Conservation (phyloP, 2,329 filamentous ascomycete species). For the Elsinoe australis region DNA sequence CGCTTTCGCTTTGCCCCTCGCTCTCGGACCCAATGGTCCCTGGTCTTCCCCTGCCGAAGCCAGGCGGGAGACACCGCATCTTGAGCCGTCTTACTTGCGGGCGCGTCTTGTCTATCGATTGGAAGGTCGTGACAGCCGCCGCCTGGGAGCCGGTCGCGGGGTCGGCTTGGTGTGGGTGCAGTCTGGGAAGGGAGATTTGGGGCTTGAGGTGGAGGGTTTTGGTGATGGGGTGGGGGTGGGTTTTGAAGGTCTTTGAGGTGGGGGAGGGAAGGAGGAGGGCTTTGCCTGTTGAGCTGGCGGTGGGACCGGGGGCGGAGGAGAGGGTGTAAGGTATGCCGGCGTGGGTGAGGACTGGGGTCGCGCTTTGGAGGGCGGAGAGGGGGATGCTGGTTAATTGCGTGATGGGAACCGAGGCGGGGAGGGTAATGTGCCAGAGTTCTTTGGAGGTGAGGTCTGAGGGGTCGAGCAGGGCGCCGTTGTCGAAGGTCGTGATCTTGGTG, state of each 20-base stretch:
- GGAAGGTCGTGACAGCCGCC: conserved; percentile 27
- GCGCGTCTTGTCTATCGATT: conserved; percentile 4
- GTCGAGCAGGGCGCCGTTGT: conserved; percentile 45
- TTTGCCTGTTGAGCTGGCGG: conserved; percentile 18
- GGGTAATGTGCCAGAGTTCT: conserved; percentile 74
- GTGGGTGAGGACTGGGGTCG: conserved; percentile 52
- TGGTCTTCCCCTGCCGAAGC: conserved; percentile 42
- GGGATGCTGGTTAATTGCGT: conserved; percentile 58
- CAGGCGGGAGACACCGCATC: conserved; percentile 60
- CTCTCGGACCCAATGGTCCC: conserved; percentile 38
- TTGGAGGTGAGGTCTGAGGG: conserved; percentile 57
- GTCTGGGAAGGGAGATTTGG: conserved; percentile 48
- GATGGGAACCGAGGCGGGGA: conserved; percentile 62
- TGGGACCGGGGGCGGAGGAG: conserved; percentile 18
- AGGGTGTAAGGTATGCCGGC: conserved; percentile 53
- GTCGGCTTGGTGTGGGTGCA: conserved; percentile 36
- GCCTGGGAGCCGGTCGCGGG: conserved; percentile 34
- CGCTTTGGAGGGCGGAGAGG: conserved; percentile 49
- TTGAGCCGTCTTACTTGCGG: conserved; percentile 47
- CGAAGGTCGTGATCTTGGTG: conserved; percentile 34
- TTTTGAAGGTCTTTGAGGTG: conserved; percentile 45
- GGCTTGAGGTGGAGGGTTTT: conserved; percentile 53
- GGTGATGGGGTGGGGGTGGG: background rate
- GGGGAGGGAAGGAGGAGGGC: conserved; percentile 26
- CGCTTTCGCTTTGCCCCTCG: conserved; percentile 37